These are phyloP conservation scores for Gastrolobium bilobum DNA, from an alignment of 306 rosid species.

Conservation along the genomic window DNA sequence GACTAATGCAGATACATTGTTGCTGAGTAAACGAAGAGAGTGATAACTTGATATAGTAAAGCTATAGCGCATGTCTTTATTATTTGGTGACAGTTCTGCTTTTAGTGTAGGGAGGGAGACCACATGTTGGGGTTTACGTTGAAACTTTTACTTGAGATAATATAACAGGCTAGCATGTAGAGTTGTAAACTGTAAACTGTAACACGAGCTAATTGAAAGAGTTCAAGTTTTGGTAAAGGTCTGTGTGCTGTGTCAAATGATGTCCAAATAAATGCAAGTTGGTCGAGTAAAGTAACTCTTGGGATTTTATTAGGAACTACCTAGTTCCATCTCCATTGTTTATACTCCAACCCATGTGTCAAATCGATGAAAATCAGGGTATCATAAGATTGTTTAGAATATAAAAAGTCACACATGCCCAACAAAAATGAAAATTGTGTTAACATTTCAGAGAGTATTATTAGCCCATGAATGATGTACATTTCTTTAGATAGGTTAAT, in stretches of 20 bases:
- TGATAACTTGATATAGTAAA: slow-evolving; percentile 17
- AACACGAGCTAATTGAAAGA: slow-evolving; percentile 12
- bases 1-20: slow-evolving; percentile 11
- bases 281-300: slow-evolving; percentile 8
- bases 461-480: slow-evolving; percentile 17
- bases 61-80: neutral
- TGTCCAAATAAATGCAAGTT: slow-evolving; percentile 43
- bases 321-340: slow-evolving; percentile 33
- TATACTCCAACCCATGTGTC: slow-evolving; percentile 1
- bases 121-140: slow-evolving; percentile 12
- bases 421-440: slow-evolving; percentile 3
- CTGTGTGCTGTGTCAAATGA: slow-evolving; percentile 38
- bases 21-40: slow-evolving; percentile 9
- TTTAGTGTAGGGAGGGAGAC: slow-evolving; percentile 24
- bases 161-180: slow-evolving; percentile 23
- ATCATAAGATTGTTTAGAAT: slow-evolving; percentile 17
- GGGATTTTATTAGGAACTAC: slow-evolving; percentile 39
- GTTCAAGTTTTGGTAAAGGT: slow-evolving; percentile 23
- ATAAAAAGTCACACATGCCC: slow-evolving; percentile 20
- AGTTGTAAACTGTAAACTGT: slow-evolving; percentile 17
- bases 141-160: slow-evolving; percentile 23
- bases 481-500: slow-evolving; percentile 23
- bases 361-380: slow-evolving; percentile 21
- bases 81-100: slow-evolving; percentile 13
- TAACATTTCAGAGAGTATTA: slow-evolving; percentile 21